phyloP scores from a whole-genome alignment of 2,329 filamentous ascomycete genomes.

The Stylonectria norvegica region DNA sequence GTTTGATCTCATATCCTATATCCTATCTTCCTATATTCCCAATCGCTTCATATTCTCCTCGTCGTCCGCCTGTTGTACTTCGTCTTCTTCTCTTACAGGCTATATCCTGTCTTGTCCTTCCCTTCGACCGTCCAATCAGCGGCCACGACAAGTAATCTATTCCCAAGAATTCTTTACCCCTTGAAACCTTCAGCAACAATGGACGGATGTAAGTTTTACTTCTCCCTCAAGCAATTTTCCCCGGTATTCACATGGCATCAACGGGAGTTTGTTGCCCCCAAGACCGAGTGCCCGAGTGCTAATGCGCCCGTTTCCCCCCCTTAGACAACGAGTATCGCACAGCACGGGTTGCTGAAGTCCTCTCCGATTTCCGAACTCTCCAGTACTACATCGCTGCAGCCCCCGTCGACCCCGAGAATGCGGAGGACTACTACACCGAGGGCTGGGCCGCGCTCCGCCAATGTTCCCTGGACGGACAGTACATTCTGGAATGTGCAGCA shows the following conservation, averaged over 20 bases:
- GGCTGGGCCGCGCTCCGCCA: slow-evolving; percentile 61
- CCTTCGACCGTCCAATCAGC: too few relatives aligned
- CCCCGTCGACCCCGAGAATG: slow-evolving; percentile 51
- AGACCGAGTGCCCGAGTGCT: slow-evolving; percentile 18
- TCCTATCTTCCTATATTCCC: too few relatives aligned
- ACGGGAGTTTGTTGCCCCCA: neutral
- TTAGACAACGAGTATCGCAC: slow-evolving; percentile 59
- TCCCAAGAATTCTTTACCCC: slow-evolving; percentile 6
- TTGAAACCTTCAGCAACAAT: slow-evolving; percentile 12
- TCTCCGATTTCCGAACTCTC: slow-evolving; percentile 58
- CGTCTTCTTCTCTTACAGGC: slow-evolving; percentile 2
- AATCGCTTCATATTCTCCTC: too few relatives aligned
- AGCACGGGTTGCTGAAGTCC: slow-evolving; percentile 58
- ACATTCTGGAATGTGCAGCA: slow-evolving; percentile 62
- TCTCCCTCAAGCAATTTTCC: slow-evolving; percentile 6
- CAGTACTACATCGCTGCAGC: slow-evolving; percentile 60
- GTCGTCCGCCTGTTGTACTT: slow-evolving; percentile 7
- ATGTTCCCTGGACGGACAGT: slow-evolving; percentile 59
- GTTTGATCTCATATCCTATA: too few relatives aligned
- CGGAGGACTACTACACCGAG: slow-evolving; percentile 60
- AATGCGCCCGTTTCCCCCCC: slow-evolving; percentile 4
- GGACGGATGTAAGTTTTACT: slow-evolving; percentile 27
- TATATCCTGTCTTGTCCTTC: slow-evolving; percentile 8
- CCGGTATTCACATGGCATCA: too few relatives aligned
- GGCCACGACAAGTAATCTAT: too few relatives aligned